Percentiles rank a stretch among this genome's conserved stretches.
Evolutionary conservation across 2,329 filamentous ascomycete species (phyloP).

Genomic region (Salinomyces thailandicus): DNA sequence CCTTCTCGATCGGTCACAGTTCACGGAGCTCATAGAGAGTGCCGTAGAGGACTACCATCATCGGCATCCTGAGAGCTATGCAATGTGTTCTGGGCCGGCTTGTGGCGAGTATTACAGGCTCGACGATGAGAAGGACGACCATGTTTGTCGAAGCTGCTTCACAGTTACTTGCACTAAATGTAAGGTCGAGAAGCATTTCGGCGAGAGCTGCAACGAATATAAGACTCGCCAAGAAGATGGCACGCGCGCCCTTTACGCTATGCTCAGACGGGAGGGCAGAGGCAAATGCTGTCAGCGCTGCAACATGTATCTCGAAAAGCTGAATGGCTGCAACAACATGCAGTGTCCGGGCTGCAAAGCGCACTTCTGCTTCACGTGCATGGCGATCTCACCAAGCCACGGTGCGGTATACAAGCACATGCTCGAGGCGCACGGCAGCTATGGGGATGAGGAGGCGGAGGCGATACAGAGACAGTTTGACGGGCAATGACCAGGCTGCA

Average conservation of each 20-base stretch:
- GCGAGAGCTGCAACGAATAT: slow-evolving; percentile 7
- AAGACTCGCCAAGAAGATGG: slow-evolving; percentile 1
- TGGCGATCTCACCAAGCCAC: not conserved
- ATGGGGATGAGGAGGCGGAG: not conserved
- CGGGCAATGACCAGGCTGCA: too few relatives aligned
- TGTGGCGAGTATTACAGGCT: slow-evolving; percentile 3
- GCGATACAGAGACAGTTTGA: too few relatives aligned
- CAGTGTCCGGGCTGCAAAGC: slow-evolving; percentile 3
- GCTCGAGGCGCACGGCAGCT: slow-evolving; percentile 3
- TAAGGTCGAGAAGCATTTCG: slow-evolving; percentile 4
- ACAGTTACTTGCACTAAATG: slow-evolving; percentile 7
- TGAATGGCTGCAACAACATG: slow-evolving; percentile 7
- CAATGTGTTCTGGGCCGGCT: slow-evolving; percentile 3
- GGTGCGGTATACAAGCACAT: slow-evolving; percentile 5
- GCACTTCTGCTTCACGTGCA: slow-evolving; percentile 8
- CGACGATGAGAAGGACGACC: not conserved
- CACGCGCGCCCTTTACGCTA: not conserved
- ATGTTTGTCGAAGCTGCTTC: slow-evolving; percentile 7
- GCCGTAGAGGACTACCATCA: slow-evolving; percentile 1
- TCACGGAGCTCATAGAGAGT: not conserved
- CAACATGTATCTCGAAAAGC: slow-evolving; percentile 1
- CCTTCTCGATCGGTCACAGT: not conserved
- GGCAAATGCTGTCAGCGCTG: slow-evolving; percentile 7
- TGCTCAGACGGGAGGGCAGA: not conserved
- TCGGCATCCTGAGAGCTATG: slow-evolving; percentile 3